Conservation (phyloP, 2,329 filamentous ascomycete species). For the Fusarium compactum region DNA sequence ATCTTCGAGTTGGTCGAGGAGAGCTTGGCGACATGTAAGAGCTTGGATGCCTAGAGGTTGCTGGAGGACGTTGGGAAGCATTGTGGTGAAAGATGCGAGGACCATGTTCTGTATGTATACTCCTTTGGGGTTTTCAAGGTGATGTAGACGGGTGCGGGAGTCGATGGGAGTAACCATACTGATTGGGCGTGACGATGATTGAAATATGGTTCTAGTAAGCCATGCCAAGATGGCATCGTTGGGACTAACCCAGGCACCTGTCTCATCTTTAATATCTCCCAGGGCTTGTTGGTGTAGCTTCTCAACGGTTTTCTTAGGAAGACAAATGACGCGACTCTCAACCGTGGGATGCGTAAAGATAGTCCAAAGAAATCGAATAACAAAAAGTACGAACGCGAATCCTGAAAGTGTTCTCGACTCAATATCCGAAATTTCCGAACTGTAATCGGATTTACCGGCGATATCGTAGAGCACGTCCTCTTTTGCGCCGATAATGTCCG, state of each 20-base stretch:
- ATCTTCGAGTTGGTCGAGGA: not conserved
- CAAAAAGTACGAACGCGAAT: not conserved
- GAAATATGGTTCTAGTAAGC: not conserved
- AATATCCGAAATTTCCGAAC: not conserved
- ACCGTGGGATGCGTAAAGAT: not conserved
- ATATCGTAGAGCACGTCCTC: not conserved
- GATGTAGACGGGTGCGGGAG: not conserved
- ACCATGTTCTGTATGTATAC: constrained; percentile 1
- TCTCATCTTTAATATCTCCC: not conserved
- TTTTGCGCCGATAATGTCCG: not conserved
- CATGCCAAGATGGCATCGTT: not conserved
- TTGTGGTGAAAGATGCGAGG: not conserved
- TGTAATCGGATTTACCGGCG: fast-evolving
- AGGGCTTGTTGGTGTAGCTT: not conserved
- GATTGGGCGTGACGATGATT: fast-evolving
- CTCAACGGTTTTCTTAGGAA: not conserved
- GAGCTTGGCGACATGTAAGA: not conserved
- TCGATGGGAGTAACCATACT: not conserved
- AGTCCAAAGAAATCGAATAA: not conserved
- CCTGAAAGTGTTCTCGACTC: not conserved
- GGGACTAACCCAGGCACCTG: not conserved
- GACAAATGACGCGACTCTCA: not conserved
- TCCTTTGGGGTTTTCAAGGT: fast-evolving
- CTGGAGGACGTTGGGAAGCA: fast-evolving
- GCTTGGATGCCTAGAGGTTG: not conserved